These are phyloP conservation scores for Corynespora cassiicola DNA, from an alignment of 2,329 filamentous ascomycete species.

Conservation along the genomic window DNA sequence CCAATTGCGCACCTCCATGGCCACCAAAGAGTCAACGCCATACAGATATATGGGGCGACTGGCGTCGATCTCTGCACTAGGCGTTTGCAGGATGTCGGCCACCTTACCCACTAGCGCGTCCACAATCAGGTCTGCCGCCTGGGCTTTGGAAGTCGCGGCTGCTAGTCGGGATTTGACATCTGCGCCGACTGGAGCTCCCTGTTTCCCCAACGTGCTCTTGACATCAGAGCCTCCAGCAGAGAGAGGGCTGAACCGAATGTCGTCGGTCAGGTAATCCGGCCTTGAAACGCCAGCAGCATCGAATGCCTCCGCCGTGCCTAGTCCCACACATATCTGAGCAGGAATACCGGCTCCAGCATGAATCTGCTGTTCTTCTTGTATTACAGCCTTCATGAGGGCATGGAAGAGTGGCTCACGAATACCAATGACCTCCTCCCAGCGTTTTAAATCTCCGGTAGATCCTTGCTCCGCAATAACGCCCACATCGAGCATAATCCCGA, in stretches of 20 bases:
- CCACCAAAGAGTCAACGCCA: constrained; percentile 32
- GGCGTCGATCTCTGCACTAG: constrained; percentile 19
- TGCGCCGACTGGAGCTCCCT: no score
- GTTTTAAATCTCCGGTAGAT: not conserved
- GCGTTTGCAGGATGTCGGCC: constrained; percentile 19
- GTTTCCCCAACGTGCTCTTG: no score
- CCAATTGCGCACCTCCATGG: constrained; percentile 33
- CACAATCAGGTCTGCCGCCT: constrained; percentile 3
- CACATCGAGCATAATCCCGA: constrained; percentile 11
- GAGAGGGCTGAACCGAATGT: no score
- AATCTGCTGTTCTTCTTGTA: no score
- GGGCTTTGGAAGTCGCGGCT: constrained; percentile 2
- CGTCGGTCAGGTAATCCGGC: no score
- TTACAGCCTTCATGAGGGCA: no score
- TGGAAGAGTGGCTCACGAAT: no score
- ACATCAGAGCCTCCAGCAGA: not conserved
- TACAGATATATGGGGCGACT: constrained; percentile 14
- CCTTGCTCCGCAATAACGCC: constrained; percentile 6
- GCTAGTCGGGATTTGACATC: no score
- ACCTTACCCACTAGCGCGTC: constrained; percentile 18
- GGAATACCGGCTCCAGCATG: no score
- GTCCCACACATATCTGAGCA: no score
- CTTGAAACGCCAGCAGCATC: no score
- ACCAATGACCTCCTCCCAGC: not conserved
- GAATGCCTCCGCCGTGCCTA: no score